Conservation (phyloP, 1,139 yeast genomes). For the Lodderomyces elongisporus region DNA sequence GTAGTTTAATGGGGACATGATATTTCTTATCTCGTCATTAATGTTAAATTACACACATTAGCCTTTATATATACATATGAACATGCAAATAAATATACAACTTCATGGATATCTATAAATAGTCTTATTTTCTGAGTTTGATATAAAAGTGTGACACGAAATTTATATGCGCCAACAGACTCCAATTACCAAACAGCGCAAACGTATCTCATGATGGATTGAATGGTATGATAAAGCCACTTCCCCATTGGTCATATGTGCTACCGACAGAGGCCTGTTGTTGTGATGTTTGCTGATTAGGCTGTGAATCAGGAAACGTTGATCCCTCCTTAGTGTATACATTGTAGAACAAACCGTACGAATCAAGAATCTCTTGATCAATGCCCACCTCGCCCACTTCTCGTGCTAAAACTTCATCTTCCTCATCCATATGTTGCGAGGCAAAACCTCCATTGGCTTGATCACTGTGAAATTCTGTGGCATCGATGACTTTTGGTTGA, state of each 20-base stretch:
- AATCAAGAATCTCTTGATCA: constrained; percentile 29
- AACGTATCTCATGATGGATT: constrained; percentile 29
- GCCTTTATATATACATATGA: too few species aligned
- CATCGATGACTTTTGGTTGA: too few species aligned
- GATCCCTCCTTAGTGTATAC: constrained; percentile 34
- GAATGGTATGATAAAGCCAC: constrained; percentile 31
- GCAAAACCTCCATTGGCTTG: too few species aligned
- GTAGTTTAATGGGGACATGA: neutral
- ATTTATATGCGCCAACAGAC: too few species aligned
- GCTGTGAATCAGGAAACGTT: constrained; percentile 21
- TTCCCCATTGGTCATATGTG: constrained; percentile 18
- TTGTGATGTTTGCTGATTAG: constrained; percentile 7
- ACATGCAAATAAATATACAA: too few species aligned
- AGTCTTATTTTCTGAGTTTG: too few species aligned
- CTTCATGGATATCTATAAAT: too few species aligned
- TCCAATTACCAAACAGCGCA: too few species aligned
- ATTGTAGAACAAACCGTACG: constrained; percentile 35
- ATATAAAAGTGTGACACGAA: too few species aligned
- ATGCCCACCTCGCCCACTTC: constrained; percentile 24
- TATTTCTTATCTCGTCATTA: too few species aligned
- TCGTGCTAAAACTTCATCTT: constrained; percentile 12
- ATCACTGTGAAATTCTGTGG: too few species aligned
- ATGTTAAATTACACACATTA: too few species aligned
- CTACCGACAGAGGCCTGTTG: constrained; percentile 4
- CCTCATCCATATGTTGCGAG: constrained; percentile 10